Evolutionary conservation across 495 filamentous ascomycete genomes (phyloP).

Genomic region (Aspergillus carlsbadensis): DNA sequence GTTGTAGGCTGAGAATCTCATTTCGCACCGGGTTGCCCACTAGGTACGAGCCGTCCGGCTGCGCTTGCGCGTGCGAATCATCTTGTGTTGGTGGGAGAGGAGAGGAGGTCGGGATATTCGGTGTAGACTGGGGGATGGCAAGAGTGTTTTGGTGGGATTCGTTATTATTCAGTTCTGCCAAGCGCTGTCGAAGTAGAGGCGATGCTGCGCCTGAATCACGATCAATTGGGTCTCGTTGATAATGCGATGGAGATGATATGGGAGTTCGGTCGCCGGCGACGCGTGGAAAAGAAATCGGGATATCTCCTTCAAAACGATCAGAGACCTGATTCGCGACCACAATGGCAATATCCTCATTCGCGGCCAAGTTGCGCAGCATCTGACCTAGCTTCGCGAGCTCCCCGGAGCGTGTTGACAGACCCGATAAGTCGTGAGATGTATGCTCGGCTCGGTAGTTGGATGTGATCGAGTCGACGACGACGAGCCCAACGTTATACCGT

Average conservation of each 20-base stretch:
- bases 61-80: constrained; percentile 26
- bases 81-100: constrained; percentile 32
- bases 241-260: constrained; percentile 16
- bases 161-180: constrained; percentile 18
- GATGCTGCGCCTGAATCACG: constrained; percentile 23
- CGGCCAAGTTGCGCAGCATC: constrained; percentile 71
- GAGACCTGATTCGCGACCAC: constrained; percentile 96
- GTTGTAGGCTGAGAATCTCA: constrained; percentile 66
- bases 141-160: constrained; percentile 18
- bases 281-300: constrained; percentile 1
- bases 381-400: constrained; percentile 78
- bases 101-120: constrained; percentile 28
- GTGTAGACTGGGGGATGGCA: constrained; percentile 29
- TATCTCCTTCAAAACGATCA: constrained; percentile 66
- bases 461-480: constrained; percentile 86
- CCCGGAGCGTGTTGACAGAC: constrained; percentile 50
- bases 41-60: constrained; percentile 41
- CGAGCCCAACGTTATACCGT: constrained; percentile 70
- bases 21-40: constrained; percentile 38
- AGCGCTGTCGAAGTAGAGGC: constrained; percentile 19
- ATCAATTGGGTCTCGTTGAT: constrained; percentile 10
- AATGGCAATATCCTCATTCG: constrained; percentile 70
- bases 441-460: constrained; percentile 95
- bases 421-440: constrained; percentile 31
- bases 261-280: neutral